Percentiles rank a stretch among this genome's conserved stretches.
phyloP scores from a whole-genome alignment of 441 rosid species.

The Dalechampia spathulata region DNA sequence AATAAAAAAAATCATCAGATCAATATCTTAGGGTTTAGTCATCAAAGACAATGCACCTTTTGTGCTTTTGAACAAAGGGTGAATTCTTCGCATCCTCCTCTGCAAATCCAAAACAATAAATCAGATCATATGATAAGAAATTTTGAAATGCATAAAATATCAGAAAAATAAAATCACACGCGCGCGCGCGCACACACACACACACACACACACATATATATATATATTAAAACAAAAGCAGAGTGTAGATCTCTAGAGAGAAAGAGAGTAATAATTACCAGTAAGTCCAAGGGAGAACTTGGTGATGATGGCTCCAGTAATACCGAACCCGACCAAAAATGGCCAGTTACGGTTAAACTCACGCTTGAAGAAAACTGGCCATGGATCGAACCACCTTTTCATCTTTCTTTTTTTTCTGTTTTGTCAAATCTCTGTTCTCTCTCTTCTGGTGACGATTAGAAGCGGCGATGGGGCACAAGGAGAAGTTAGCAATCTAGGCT shows the following conservation, averaged over 20 bases:
- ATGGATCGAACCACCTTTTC: slow-evolving; percentile 79
- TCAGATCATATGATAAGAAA: not conserved
- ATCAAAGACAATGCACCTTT: slow-evolving; percentile 24
- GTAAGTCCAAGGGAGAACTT: slow-evolving; percentile 65
- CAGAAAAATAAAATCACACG: no score
- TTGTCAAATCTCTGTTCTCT: no score
- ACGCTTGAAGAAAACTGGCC: slow-evolving; percentile 93
- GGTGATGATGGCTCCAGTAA: slow-evolving; percentile 70
- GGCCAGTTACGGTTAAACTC: slow-evolving; percentile 89
- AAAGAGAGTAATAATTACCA: slow-evolving; percentile 29
- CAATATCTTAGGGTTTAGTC: slow-evolving; percentile 6
- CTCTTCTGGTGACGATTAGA: no score
- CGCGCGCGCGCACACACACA: no score
- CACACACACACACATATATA: no score
- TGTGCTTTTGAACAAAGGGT: slow-evolving; percentile 69
- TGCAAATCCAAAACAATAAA: slow-evolving; percentile 16
- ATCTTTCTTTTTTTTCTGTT: slow-evolving; percentile 6
- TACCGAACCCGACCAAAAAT: slow-evolving; percentile 78
- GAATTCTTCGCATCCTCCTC: slow-evolving; percentile 92
- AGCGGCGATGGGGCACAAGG: no score
- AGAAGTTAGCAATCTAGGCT: no score
- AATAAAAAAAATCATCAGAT: not conserved
- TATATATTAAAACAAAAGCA: no score
- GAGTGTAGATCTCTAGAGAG: no score
- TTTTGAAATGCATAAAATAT: not conserved